Evolutionary conservation across 2,329 filamentous ascomycete species (phyloP).

Genomic region (Talaromyces islandicus): DNA sequence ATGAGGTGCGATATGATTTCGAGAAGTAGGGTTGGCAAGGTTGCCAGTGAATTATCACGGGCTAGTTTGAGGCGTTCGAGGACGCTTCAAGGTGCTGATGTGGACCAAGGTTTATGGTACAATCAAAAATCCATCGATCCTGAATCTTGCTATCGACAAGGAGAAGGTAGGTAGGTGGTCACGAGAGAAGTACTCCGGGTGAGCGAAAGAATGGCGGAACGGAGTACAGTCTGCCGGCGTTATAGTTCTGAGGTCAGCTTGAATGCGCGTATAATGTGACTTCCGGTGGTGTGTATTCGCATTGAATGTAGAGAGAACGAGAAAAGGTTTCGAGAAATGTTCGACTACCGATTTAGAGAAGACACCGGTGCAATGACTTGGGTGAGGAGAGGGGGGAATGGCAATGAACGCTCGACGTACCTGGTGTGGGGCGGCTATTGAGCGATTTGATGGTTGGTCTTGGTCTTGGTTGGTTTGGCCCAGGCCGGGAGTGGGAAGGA

Average conservation of each 20-base stretch:
- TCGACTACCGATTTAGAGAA: neutral
- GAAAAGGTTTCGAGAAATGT: neutral
- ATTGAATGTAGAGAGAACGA: neutral
- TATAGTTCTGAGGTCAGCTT: neutral
- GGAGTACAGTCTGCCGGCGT: neutral
- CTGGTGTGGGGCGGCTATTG: slow-evolving; percentile 1
- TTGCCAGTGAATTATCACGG: neutral
- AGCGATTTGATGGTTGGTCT: neutral
- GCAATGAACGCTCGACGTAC: neutral
- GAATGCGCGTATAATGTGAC: neutral
- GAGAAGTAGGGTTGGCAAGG: neutral
- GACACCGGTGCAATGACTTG: neutral
- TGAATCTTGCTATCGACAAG: neutral
- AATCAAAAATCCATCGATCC: neutral
- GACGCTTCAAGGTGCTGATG: neutral
- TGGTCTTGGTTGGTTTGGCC: neutral
- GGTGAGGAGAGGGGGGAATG: neutral
- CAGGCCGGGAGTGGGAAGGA: neutral
- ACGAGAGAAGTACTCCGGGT: neutral
- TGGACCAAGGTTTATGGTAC: neutral
- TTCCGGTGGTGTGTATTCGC: neutral
- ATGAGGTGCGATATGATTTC: neutral
- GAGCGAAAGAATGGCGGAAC: neutral
- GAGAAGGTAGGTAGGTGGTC: neutral
- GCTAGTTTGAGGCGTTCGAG: neutral